These are phyloP conservation scores for Amanita subjunquillea DNA, from an alignment of 768 basidiomycete genomes.

Conservation along the genomic window DNA sequence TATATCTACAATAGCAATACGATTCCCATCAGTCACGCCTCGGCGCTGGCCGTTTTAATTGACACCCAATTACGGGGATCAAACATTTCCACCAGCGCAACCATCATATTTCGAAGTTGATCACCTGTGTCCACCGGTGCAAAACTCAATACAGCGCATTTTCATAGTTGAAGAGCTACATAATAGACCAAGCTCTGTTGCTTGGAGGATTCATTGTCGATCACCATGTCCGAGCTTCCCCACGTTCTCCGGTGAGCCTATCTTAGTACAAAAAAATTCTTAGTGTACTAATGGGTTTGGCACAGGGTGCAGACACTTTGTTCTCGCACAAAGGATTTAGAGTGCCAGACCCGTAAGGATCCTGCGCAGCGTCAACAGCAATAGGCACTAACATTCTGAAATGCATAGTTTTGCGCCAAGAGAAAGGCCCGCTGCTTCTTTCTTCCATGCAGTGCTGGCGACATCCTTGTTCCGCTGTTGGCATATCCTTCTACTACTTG, in stretches of 20 bases:
- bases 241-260: not conserved
- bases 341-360: conserved; percentile 29
- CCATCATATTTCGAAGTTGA: too few species aligned
- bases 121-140: too few species aligned
- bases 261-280: not conserved
- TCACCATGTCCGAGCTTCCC: not conserved
- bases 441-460: conserved; percentile 31
- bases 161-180: too few species aligned
- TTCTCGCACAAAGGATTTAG: conserved; percentile 23
- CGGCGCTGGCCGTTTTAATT: too few species aligned
- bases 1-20: not conserved
- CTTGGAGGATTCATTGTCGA: too few species aligned
- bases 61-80: too few species aligned
- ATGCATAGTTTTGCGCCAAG: conserved; percentile 25
- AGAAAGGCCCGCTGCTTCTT: conserved; percentile 24
- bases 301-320: conserved; percentile 16
- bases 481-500: conserved; percentile 59
- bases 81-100: too few species aligned
- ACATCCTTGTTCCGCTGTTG: conserved; percentile 47
- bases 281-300: not conserved
- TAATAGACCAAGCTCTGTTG: too few species aligned
- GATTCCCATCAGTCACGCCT: too few species aligned
- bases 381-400: not conserved
- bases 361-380: not conserved
- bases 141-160: too few species aligned